A percentile compares a stretch with the other conserved stretches of the same genome.
Conservation (phyloP, 352 stramenopile species). For the Thalassiosira hispida region DNA sequence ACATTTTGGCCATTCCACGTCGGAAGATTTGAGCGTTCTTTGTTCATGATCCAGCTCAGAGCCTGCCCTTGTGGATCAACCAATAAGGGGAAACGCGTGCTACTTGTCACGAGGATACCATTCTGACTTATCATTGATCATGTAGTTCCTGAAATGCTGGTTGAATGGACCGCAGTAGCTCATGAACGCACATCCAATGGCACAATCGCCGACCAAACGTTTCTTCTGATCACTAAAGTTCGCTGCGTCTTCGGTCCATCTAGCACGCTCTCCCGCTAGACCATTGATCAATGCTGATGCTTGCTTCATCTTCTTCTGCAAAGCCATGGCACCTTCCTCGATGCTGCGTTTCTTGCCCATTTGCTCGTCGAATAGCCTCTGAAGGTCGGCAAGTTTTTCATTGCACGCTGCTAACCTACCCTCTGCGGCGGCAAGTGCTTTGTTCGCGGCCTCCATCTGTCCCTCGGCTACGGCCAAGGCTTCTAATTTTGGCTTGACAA, state of each 20-base stretch:
- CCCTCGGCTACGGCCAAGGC: slow-evolving; percentile 94
- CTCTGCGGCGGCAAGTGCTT: slow-evolving; percentile 93
- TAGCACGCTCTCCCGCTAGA: slow-evolving; percentile 92
- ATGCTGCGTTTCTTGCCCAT: slow-evolving; percentile 94
- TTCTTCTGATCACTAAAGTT: slow-evolving; percentile 97
- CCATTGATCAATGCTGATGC: slow-evolving; percentile 96
- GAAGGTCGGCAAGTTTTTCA: slow-evolving; percentile 92
- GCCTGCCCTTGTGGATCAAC: slow-evolving; percentile 98
- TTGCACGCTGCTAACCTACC: slow-evolving; percentile 92
- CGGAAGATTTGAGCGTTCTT: slow-evolving; percentile 92
- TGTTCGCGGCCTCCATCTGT: slow-evolving; percentile 97
- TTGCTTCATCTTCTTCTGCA: slow-evolving; percentile 97
- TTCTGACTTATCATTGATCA: slow-evolving; percentile 97
- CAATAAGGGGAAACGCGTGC: slow-evolving; percentile 94
- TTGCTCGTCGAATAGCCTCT: slow-evolving; percentile 96
- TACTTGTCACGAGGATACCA: slow-evolving; percentile 97
- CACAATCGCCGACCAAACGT: slow-evolving; percentile 95
- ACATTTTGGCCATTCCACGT: slow-evolving; percentile 92
- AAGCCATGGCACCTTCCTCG: slow-evolving; percentile 93
- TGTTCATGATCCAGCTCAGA: slow-evolving; percentile 97
- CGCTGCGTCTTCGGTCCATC: slow-evolving; percentile 98
- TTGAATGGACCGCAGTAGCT: slow-evolving; percentile 98
- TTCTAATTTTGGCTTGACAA: slow-evolving; percentile 98
- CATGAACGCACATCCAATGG: slow-evolving; percentile 96
- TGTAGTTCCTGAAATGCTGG: slow-evolving; percentile 95